phyloP scores from a whole-genome alignment of 1,139 yeast species.

The Schizosaccharomyces versatilis region DNA sequence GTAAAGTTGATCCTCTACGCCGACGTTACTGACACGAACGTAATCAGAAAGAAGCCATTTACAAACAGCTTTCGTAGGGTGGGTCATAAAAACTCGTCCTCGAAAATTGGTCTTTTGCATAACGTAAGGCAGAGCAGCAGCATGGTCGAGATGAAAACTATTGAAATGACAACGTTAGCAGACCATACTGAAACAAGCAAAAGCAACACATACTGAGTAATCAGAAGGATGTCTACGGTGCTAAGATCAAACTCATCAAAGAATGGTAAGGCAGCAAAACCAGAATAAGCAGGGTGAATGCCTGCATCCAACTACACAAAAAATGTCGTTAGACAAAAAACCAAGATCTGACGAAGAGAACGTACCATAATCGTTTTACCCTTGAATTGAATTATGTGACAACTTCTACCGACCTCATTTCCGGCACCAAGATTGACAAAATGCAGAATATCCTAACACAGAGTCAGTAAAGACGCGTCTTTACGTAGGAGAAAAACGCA shows the following conservation, averaged over 20 bases:
- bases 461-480: not conserved
- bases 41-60: constrained; percentile 88
- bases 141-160: constrained; percentile 80
- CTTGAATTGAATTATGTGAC: constrained; percentile 76
- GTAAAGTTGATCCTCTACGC: constrained; percentile 36
- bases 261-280: constrained; percentile 77
- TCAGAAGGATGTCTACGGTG: constrained; percentile 61
- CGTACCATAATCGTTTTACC: constrained; percentile 76
- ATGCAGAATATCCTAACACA: constrained; percentile 24
- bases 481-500: not conserved
- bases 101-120: constrained; percentile 90
- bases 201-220: constrained; percentile 34
- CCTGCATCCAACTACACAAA: constrained; percentile 54
- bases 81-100: constrained; percentile 96
- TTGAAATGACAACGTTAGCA: not conserved
- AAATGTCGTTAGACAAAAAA: not conserved
- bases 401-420: constrained; percentile 89
- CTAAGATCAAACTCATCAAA: constrained; percentile 85
- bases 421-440: constrained; percentile 99
- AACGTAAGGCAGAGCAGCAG: constrained; percentile 90
- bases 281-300: constrained; percentile 84
- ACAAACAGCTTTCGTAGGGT: constrained; percentile 93
- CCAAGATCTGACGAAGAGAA: not conserved
- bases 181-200: not conserved
- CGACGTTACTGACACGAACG: constrained; percentile 43